Evolutionary conservation across 257 asterid genomes (phyloP), one percentile per base, ranked within the genome.

Genomic region (Avicennia marina): DNA sequence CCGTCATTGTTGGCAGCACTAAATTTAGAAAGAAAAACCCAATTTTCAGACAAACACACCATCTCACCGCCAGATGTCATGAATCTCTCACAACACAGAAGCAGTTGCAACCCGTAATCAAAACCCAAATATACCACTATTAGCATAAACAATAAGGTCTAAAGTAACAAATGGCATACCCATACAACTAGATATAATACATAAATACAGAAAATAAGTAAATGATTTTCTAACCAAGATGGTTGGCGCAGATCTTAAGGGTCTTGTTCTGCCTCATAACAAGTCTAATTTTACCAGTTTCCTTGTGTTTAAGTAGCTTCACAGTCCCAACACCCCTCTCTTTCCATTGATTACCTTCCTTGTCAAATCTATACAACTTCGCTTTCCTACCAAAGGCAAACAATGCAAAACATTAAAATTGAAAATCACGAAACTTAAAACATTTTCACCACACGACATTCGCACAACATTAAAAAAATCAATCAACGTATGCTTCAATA

Each of bases 231-330:
- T 45, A 12, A 89, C 97, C 95, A 20, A 84, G 82, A 75, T 89
- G 95, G 48, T 89, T 89, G 53, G 95, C 95, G 17, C 95, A 86
- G 72, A 89, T 86, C 79, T 89, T 86, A 16, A 89, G 93, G 25
- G 95, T 89, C 78, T 89, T 89, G 66, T 79, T 78, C 73, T 89
- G 93, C 74, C 95, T 81, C 97, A 89, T 82, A 54, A 89, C 90
- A 62, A 89, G 91, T 75, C 97, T 78, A 67, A 83, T 84, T 72
- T 81, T 86, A 27, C 84, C 84, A 36, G 71, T 77, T 27, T 79
- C 89, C 78, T 72, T 77, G 64, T 89, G 97, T 74, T 81, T 78
- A 17, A 89, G 79, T 17, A 86, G 79, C 81, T 89, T 89, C 68
- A 89, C 84, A 34, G 76, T 64, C 17, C 95, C 97, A 56, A 77